Evolutionary conservation across 345 rosid species (phyloP).

Genomic region (Xanthoceras sorbifolium): DNA sequence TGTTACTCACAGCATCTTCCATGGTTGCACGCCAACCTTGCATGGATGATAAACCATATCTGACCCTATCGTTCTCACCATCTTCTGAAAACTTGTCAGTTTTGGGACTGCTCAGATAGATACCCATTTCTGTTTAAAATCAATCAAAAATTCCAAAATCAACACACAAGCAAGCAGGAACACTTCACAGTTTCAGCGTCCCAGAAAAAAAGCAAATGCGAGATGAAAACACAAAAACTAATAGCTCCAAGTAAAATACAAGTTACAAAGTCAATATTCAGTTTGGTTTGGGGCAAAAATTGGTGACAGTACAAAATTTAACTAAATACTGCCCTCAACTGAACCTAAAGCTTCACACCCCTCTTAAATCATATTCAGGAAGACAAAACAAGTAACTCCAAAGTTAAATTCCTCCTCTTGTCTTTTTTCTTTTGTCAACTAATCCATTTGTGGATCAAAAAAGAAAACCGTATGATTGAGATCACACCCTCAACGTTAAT

Average conservation of each 20-base stretch:
- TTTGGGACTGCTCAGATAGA: conserved; percentile 92
- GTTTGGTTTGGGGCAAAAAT: background rate
- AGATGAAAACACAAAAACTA: background rate
- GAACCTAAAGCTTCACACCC: background rate
- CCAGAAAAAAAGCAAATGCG: background rate
- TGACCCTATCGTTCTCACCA: conserved; percentile 68
- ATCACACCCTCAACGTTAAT: background rate
- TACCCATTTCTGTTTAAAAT: conserved; percentile 68
- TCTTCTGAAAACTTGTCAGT: conserved; percentile 94
- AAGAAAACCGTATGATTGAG: background rate
- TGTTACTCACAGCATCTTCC: conserved; percentile 98
- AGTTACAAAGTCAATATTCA: background rate
- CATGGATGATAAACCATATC: conserved; percentile 95
- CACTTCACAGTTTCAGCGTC: conserved; percentile 2
- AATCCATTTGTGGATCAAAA: background rate
- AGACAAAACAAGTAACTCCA: background rate
- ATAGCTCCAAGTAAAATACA: background rate
- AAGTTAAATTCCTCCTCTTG: background rate
- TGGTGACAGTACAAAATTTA: background rate
- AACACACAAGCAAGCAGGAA: conserved; percentile 1
- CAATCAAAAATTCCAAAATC: background rate
- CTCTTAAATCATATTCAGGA: background rate
- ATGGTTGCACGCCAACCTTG: conserved; percentile 99
- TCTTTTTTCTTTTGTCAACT: background rate
- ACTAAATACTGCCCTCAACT: background rate